Conservation (phyloP, 2,329 filamentous ascomycete species). For the Didymella glomerata region DNA sequence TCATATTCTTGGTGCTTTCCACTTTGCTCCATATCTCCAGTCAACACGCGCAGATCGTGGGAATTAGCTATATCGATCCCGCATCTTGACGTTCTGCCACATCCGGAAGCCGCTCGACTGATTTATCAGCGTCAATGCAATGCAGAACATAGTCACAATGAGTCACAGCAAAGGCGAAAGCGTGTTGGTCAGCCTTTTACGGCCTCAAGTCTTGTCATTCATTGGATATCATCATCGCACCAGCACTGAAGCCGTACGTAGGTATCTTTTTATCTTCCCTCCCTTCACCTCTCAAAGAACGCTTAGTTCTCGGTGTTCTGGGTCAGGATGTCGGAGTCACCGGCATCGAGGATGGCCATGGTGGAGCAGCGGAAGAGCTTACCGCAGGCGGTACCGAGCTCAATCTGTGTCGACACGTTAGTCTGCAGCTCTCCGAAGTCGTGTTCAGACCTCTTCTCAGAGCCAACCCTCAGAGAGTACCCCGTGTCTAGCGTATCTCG, state of each 20-base stretch:
- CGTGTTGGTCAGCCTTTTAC: constrained; percentile 19
- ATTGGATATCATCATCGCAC: constrained; percentile 39
- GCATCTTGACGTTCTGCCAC: constrained; percentile 1
- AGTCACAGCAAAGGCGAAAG: constrained; percentile 9
- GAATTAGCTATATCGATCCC: too few relatives aligned
- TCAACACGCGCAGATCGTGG: too few relatives aligned
- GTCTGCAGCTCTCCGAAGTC: constrained; percentile 88
- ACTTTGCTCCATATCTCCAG: too few relatives aligned
- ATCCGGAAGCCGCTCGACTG: constrained; percentile 2
- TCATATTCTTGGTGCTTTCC: too few relatives aligned
- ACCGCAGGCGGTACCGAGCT: constrained; percentile 97
- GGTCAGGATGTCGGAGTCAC: constrained; percentile 92
- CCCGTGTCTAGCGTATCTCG: constrained; percentile 38
- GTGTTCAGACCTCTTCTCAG: constrained; percentile 85
- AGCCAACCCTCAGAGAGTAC: constrained; percentile 64
- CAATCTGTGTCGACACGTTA: constrained; percentile 78
- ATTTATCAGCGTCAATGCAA: constrained; percentile 16
- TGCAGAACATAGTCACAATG: constrained; percentile 18
- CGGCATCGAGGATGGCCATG: constrained; percentile 96
- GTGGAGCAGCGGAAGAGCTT: constrained; percentile 99
- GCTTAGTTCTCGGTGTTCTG: constrained; percentile 64
- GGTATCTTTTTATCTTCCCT: constrained; percentile 37
- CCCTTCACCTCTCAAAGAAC: constrained; percentile 8
- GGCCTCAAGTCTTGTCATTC: constrained; percentile 39
- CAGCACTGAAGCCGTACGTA: constrained; percentile 30